Base-by-base conservation (phyloP, 108 stramenopile genomes). In the Cyclotella distinguenda region DNA sequence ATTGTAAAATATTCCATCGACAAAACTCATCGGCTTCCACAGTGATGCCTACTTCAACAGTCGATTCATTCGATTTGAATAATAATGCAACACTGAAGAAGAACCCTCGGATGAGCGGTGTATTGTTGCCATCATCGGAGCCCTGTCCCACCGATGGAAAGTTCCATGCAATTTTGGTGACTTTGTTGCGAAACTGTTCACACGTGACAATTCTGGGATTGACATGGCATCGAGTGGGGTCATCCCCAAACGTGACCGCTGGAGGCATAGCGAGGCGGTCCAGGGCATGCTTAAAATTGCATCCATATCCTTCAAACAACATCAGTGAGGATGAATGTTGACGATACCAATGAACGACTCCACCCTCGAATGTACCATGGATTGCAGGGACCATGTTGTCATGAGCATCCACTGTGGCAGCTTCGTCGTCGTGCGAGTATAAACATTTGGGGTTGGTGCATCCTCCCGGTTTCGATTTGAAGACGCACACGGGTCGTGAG, bases 401-500 rank as follows among this genome's bases (percentile, higher is more conserved):
- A 1, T 34, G 33, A 46, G 27, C 32, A 18, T 45, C 33, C n/a
- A 39, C 42, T 28, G 32, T 26, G 11, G n/a, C n/a, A n/a, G 34
- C 5, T 27, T 59, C 57, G 21, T 68, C 45, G 16, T 39, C 40
- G 46, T 74, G 73, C 10, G 73, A 74, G 44, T 60, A 74, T 0
- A 68, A 19, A 45, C 73, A 74, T 0, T 38, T 33, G 22, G 58
- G 46, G 43, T 74, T 74, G 18, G 73, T 74, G 40, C 73, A 74
- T 5, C 66, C 51, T 5, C 45, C 55, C 9, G 56, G 56, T 35
- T 57, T 68, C 1, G 36, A 36, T 2, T 67, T 22, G 30, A 74
- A 74, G 11, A 57, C 34, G 21, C 73, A 74, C 21, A 31, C 49
- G 21, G 73, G 73, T 15, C 66, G 8, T 30, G 39, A 28, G 27